Evolutionary conservation across 352 stramenopile species (phyloP).

Genomic region (Phytophthora parvispora): DNA sequence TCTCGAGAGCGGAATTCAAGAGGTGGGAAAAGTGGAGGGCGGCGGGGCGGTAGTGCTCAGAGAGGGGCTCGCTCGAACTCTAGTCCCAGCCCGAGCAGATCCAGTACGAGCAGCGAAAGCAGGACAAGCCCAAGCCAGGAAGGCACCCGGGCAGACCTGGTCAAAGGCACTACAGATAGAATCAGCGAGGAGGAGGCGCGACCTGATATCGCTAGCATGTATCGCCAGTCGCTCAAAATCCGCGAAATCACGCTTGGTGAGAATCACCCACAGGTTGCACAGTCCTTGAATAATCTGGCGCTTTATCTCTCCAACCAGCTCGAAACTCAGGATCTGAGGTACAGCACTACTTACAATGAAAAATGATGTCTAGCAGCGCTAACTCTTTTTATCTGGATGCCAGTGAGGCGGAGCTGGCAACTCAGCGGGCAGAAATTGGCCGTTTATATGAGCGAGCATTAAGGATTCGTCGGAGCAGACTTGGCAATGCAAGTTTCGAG

Average conservation of each 20-base stretch:
- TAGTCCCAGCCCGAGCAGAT: slow-evolving; percentile 39
- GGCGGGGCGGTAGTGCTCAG: slow-evolving; percentile 8
- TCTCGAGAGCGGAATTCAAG: slow-evolving; percentile 16
- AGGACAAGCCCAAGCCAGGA: slow-evolving; percentile 20
- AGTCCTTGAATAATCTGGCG: slow-evolving; percentile 86
- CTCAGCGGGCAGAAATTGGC: slow-evolving; percentile 63
- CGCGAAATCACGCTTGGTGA: slow-evolving; percentile 70
- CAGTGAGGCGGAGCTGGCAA: slow-evolving; percentile 46
- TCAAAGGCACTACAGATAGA: background rate
- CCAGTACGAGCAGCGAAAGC: slow-evolving; percentile 46
- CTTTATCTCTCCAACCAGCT: slow-evolving; percentile 78
- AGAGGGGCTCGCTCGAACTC: slow-evolving; percentile 19
- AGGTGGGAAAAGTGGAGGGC: slow-evolving; percentile 23
- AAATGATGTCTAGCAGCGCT: background rate
- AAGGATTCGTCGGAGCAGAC: slow-evolving; percentile 71
- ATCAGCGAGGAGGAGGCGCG: slow-evolving; percentile 23
- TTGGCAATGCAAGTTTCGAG: slow-evolving; percentile 85
- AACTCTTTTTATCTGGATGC: slow-evolving; percentile 3
- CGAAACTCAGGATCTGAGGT: slow-evolving; percentile 67
- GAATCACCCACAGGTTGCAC: slow-evolving; percentile 82
- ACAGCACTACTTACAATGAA: slow-evolving; percentile 1
- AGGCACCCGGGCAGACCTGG: background rate
- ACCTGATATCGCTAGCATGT: slow-evolving; percentile 78
- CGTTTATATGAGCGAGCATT: slow-evolving; percentile 73
- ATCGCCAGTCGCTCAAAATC: slow-evolving; percentile 83